phyloP scores from a whole-genome alignment of 1,284 basidiomycete genomes.

The Ceratorhiza oryzae-sativae region DNA sequence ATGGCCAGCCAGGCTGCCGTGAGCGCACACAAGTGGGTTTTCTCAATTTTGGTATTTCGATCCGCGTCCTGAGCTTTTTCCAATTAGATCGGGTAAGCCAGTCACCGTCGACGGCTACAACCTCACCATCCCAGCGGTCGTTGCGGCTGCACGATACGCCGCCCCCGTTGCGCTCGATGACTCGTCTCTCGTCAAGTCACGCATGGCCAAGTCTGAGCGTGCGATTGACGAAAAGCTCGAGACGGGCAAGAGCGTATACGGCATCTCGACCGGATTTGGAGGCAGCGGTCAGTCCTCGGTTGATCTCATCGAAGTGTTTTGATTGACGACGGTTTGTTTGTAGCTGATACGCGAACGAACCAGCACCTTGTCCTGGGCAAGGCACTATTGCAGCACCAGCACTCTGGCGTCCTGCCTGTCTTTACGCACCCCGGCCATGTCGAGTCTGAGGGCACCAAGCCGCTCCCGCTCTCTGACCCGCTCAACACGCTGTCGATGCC shows the following conservation, averaged over 20 bases:
- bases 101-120: constrained; percentile 72
- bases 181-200: constrained; percentile 57
- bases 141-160: constrained; percentile 70
- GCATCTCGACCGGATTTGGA: constrained; percentile 48
- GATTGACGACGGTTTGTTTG: constrained; percentile 26
- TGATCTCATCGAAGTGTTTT: neutral
- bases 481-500: constrained; percentile 79
- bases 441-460: constrained; percentile 41
- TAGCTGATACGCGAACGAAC: constrained; percentile 74
- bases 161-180: constrained; percentile 63
- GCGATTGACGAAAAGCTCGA: constrained; percentile 72
- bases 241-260: constrained; percentile 74
- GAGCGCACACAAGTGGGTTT: constrained; percentile 36
- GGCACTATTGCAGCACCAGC: constrained; percentile 81
- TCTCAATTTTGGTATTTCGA: constrained; percentile 25
- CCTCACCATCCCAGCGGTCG: constrained; percentile 75
- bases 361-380: constrained; percentile 72
- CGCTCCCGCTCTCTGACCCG: constrained; percentile 69
- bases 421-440: constrained; percentile 29
- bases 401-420: constrained; percentile 67
- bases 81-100: constrained; percentile 45
- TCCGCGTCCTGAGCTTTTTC: constrained; percentile 4
- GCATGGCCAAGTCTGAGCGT: constrained; percentile 64
- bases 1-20: constrained; percentile 28
- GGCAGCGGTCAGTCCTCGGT: constrained; percentile 36